Conservation (phyloP, 2,329 filamentous ascomycete species). For the Aureobasidium uvarum region DNA sequence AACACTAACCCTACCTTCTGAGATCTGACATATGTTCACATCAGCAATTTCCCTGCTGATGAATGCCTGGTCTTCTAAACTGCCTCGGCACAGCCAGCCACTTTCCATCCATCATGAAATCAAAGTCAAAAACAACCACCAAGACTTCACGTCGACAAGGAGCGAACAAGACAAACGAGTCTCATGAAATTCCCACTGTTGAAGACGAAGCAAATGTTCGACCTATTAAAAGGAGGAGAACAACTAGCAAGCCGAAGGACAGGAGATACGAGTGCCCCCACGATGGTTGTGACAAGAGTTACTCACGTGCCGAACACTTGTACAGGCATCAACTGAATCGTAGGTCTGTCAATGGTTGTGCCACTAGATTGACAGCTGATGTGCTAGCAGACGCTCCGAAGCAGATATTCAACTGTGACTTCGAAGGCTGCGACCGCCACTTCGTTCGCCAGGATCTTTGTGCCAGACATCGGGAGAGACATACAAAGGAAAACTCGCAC, state of each 20-base stretch:
- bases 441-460: conserved; percentile 95
- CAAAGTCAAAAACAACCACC: background rate
- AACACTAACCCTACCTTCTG: background rate
- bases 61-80: background rate
- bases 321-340: conserved; percentile 96
- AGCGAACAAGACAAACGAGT: background rate
- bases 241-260: conserved; percentile 45
- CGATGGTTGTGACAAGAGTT: conserved; percentile 89
- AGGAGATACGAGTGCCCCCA: conserved; percentile 72
- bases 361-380: background rate
- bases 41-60: background rate
- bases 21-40: background rate
- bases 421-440: conserved; percentile 81
- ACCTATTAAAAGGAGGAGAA: conserved; percentile 8
- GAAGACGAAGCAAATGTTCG: background rate
- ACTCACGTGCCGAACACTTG: conserved; percentile 93
- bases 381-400: conserved; percentile 72
- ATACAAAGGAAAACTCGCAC: conserved; percentile 66
- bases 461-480: conserved; percentile 59
- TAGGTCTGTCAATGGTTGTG: conserved; percentile 46
- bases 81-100: conserved; percentile 5
- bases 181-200: background rate
- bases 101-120: conserved; percentile 1
- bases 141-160: background rate
- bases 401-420: conserved; percentile 91